phyloP scores from a whole-genome alignment of 2,329 filamentous ascomycete species.

The Mollisiaceae sp. region DNA sequence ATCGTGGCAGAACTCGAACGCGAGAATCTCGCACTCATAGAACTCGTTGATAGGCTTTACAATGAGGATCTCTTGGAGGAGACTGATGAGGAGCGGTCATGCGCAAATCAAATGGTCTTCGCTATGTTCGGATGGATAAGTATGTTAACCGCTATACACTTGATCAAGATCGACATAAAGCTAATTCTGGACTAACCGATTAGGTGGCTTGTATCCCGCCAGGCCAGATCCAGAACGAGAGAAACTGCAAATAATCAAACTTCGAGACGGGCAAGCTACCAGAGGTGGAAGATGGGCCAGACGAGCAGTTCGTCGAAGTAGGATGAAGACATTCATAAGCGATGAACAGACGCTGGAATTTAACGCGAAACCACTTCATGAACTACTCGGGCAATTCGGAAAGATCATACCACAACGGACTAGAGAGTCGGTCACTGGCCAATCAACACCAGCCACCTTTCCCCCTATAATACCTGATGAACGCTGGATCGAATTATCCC shows the following conservation, averaged over 20 bases:
- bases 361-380: neutral
- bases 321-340: neutral
- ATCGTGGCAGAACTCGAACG: neutral
- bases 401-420: neutral
- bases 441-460: neutral
- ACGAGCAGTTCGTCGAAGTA: neutral
- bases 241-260: slow-evolving; percentile 19
- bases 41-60: slow-evolving; percentile 19
- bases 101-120: slow-evolving; percentile 23
- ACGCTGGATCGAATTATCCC: neutral
- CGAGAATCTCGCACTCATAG: slow-evolving; percentile 11
- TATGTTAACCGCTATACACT: neutral
- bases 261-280: neutral
- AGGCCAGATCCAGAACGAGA: slow-evolving; percentile 12
- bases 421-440: neutral
- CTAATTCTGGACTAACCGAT: slow-evolving; percentile 4
- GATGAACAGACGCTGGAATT: neutral
- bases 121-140: slow-evolving; percentile 21
- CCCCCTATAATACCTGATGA: neutral
- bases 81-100: slow-evolving; percentile 20
- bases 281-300: neutral
- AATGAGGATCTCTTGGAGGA: slow-evolving; percentile 15
- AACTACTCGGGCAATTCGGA: neutral
- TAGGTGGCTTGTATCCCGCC: slow-evolving; percentile 12
- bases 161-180: neutral